These are phyloP conservation scores for Calonectria naviculata DNA, from an alignment of 2,329 filamentous ascomycete genomes.

Conservation along the genomic window DNA sequence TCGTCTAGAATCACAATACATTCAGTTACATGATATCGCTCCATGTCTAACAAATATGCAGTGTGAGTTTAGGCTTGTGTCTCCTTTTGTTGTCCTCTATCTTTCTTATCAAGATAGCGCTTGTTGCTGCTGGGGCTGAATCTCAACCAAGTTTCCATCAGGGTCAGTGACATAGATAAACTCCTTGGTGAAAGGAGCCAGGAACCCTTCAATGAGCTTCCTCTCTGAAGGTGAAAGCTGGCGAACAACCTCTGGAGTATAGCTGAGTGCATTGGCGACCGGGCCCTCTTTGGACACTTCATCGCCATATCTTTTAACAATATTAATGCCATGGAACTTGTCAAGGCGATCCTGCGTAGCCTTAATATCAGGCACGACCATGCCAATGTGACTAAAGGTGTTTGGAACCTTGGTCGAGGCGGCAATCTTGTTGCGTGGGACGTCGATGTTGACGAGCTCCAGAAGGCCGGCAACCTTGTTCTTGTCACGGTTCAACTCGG, in stretches of 20 bases:
- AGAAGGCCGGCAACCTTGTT: conserved; percentile 47
- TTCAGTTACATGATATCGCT: no score
- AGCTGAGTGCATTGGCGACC: conserved; percentile 28
- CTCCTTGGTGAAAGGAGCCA: conserved; percentile 23
- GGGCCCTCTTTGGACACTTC: conserved; percentile 6
- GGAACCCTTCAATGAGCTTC: background rate
- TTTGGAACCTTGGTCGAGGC: conserved; percentile 37
- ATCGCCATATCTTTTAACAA: conserved; percentile 43
- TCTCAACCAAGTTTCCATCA: conserved; percentile 40
- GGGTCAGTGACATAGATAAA: conserved; percentile 37
- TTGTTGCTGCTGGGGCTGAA: conserved; percentile 29
- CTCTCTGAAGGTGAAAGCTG: conserved; percentile 18
- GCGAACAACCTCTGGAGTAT: conserved; percentile 15
- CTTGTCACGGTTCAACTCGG: conserved; percentile 47
- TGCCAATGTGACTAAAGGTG: conserved; percentile 48
- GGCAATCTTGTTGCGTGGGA: conserved; percentile 30
- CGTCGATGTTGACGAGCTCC: conserved; percentile 43
- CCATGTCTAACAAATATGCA: no score
- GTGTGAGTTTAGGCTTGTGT: background rate
- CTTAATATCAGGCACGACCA: conserved; percentile 47
- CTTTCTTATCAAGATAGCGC: background rate
- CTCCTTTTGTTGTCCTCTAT: background rate
- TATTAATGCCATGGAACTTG: conserved; percentile 19
- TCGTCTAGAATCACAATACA: background rate
- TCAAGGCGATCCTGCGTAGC: conserved; percentile 43